Evolutionary conservation across 257 asterid genomes (phyloP), one percentile per base, ranked within the genome.

Genomic region (Ophiorrhiza pumila): DNA sequence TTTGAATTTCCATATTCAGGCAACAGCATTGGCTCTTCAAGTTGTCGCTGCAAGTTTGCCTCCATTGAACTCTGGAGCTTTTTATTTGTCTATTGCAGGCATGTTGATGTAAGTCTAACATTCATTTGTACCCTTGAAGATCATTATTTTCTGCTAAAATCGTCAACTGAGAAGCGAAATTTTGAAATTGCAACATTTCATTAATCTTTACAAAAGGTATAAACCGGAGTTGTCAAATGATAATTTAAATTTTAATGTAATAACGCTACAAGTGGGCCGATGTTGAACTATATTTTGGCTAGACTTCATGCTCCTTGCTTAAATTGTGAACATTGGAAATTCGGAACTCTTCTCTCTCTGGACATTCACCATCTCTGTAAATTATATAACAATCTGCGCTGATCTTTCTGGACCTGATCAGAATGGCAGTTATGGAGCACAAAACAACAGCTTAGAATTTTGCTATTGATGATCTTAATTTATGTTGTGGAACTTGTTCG

Each of bases 21-120:
- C 97, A 52, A 67, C 83, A 58, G 83, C 97, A 11, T 85, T 87
- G 87, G 83, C 74, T 78, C 81, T 93, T 80, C 97, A 93, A 93
- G 98, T 87, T 72, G 79, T 87, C 61, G 90, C 92, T 15, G 79
- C 93, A 53, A 79, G 84, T 59, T 84, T 82, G 58, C 71, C 86
- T 65, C 73, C 76, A n/a, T 79, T 87, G 69, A 66, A 47, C 78
- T 65, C 84, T 74, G 71, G 81, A 75, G 84, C 81, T 63, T 87
- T 88, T 62, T 80, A 84, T 53, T 81, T 91, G 4, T 87, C 97
- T 22, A 69, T 86, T 68, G 87, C 89, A 70, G 96, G 97, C 82
- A 93, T 85, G 96, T 81, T 93, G 74, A 83, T 85, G 98, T 93
- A 79, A 93, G 97, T 89, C 57, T 46, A 74, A 72, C 47, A n/a